A percentile compares a stretch with the other conserved stretches of the same genome.
Evolutionary conservation across 2,329 filamentous ascomycete genomes (phyloP).

Genomic region (Colletotrichum orchidophilum): DNA sequence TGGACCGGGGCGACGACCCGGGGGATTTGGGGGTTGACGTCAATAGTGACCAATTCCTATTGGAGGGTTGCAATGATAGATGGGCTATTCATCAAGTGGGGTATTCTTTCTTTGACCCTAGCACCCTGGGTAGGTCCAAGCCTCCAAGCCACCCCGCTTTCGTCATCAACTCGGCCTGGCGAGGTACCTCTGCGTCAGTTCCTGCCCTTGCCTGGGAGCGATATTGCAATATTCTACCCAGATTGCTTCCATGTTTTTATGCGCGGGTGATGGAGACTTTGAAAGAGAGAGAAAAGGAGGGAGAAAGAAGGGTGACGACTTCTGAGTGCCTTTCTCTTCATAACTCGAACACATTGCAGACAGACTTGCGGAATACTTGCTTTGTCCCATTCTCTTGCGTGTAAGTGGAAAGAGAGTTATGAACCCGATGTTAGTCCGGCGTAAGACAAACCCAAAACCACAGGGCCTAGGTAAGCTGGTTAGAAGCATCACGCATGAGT

Average conservation of each 20-base stretch:
- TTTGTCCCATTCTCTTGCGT: not conserved
- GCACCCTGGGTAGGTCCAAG: no score
- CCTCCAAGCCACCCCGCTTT: slow-evolving; percentile 26
- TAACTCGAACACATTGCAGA: not conserved
- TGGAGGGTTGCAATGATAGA: not conserved
- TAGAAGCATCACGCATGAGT: not conserved
- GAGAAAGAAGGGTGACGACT: no score
- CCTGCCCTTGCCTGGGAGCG: not conserved
- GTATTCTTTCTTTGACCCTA: not conserved
- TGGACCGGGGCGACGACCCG: not conserved
- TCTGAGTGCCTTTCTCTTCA: not conserved
- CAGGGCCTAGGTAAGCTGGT: not conserved
- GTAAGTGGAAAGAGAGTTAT: not conserved
- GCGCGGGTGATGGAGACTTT: not conserved
- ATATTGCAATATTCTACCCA: not conserved
- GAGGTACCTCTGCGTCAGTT: not conserved
- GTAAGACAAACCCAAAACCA: not conserved
- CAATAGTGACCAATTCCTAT: not conserved
- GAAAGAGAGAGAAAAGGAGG: no score
- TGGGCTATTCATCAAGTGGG: not conserved
- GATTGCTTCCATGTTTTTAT: not conserved
- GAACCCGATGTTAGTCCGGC: not conserved
- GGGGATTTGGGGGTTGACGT: not conserved
- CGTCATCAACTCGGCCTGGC: slow-evolving; percentile 3
- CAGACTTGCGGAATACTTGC: no score